Evolutionary conservation across 768 basidiomycete species (phyloP).

Genomic region (Kondoa subrosea): DNA sequence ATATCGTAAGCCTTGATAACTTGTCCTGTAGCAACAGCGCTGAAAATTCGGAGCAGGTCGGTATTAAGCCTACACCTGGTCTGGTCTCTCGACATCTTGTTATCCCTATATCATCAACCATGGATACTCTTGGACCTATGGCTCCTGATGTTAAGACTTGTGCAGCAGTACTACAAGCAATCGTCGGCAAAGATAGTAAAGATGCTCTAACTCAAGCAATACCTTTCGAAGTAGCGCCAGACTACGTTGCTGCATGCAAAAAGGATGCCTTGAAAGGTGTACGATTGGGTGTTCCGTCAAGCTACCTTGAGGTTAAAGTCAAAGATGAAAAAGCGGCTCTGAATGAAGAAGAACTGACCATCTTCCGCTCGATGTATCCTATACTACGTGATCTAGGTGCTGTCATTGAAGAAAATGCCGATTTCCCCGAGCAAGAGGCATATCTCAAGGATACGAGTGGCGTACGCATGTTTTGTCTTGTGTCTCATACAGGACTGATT

Average conservation of each 20-base stretch:
- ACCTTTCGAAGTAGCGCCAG: background rate
- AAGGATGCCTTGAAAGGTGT: background rate
- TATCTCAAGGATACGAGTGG: background rate
- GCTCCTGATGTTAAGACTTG: background rate
- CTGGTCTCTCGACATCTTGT: constrained; percentile 6
- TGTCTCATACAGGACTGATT: background rate
- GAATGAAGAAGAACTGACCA: background rate
- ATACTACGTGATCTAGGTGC: background rate
- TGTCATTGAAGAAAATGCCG: background rate
- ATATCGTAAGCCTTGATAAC: background rate
- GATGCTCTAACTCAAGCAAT: background rate
- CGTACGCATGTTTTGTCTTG: background rate
- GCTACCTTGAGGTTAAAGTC: background rate
- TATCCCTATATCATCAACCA: background rate
- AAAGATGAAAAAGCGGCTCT: background rate
- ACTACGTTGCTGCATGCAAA: background rate
- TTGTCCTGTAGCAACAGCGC: background rate
- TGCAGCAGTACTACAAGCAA: constrained; percentile 1
- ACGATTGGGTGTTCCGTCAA: background rate
- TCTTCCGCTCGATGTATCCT: background rate
- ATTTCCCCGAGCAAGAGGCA: background rate
- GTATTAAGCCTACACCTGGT: constrained; percentile 16
- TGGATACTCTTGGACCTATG: constrained; percentile 14
- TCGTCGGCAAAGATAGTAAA: constrained; percentile 3
- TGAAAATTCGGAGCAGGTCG: background rate